A percentile compares a stretch with the other conserved stretches of the same genome.
These are phyloP conservation scores for Colletotrichum destructivum DNA, from an alignment of 2,329 filamentous ascomycete species.

Conservation along the genomic window DNA sequence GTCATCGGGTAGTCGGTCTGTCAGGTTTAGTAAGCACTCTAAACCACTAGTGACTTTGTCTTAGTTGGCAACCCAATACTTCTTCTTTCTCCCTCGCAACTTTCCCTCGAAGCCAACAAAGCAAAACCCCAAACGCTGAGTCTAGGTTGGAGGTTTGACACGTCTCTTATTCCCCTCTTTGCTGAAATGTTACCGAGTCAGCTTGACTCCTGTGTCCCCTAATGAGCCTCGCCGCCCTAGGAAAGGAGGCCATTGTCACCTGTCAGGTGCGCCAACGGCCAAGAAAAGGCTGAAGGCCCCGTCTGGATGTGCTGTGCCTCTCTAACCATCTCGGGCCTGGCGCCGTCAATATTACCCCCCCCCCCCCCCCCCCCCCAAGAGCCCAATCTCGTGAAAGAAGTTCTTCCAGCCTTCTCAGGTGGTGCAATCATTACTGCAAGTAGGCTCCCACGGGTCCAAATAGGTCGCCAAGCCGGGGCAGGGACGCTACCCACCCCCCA, in stretches of 20 bases:
- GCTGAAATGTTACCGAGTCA: not conserved
- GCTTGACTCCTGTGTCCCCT: not conserved
- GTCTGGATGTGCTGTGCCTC: constrained; percentile 6
- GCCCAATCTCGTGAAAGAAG: constrained; percentile 14
- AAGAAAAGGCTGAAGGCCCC: constrained; percentile 19
- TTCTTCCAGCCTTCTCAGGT: not conserved
- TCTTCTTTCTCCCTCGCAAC: not conserved
- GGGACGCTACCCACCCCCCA: not conserved
- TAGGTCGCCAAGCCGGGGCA: constrained; percentile 6
- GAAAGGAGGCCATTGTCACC: not conserved
- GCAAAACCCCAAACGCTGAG: not conserved
- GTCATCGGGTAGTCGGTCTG: not conserved
- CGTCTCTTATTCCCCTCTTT: constrained; percentile 5
- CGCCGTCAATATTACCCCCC: not conserved
- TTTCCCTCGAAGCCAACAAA: not conserved
- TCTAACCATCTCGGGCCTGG: constrained; percentile 30
- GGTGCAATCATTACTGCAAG: constrained; percentile 14
- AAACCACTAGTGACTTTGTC: not conserved
- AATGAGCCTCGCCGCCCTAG: not conserved
- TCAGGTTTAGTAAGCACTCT: not conserved
- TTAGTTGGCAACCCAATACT: not conserved
- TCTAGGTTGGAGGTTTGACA: not conserved
- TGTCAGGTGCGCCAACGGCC: constrained; percentile 9
- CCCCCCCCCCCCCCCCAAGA: not conserved
- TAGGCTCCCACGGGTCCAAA: constrained; percentile 10